phyloP scores from a whole-genome alignment of 192 early-diverging fungal genomes.

The Phycomyces blakesleeanus region DNA sequence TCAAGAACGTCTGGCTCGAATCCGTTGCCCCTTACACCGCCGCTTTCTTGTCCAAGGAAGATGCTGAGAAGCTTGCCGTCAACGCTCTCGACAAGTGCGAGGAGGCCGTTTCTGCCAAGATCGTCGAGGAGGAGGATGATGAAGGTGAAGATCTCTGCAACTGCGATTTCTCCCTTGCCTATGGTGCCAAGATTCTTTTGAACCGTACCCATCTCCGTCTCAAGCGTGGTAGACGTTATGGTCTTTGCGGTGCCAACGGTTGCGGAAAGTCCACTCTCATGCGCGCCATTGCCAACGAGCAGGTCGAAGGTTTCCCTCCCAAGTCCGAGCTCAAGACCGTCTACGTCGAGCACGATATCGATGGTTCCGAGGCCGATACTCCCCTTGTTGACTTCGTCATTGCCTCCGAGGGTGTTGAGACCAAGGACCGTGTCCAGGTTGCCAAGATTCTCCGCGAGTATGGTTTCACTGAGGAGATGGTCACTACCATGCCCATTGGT shows the following conservation, averaged over 20 bases:
- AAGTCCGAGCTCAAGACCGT: conserved; percentile 69
- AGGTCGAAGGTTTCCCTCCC: conserved; percentile 80
- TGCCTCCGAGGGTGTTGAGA: conserved; percentile 51
- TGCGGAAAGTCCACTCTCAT: conserved; percentile 84
- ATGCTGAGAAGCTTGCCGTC: conserved; percentile 44
- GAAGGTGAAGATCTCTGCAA: conserved; percentile 60
- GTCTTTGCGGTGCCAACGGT: conserved; percentile 81
- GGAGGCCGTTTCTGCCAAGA: conserved; percentile 39
- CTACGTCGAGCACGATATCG: conserved; percentile 76
- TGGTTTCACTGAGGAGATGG: conserved; percentile 65
- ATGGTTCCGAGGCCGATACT: conserved; percentile 68
- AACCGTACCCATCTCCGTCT: conserved; percentile 63
- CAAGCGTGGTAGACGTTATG: conserved; percentile 76
- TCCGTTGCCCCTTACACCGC: conserved; percentile 54
- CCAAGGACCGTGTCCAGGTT: conserved; percentile 50
- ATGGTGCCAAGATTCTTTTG: conserved; percentile 78
- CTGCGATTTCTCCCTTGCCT: conserved; percentile 80
- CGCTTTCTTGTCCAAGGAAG: conserved; percentile 51
- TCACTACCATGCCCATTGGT: conserved; percentile 63
- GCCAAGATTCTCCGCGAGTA: conserved; percentile 51
- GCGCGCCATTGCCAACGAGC: conserved; percentile 80
- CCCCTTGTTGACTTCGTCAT: conserved; percentile 66
- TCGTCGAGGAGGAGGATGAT: conserved; percentile 44
- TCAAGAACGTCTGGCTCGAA: conserved; percentile 62
- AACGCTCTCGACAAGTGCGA: conserved; percentile 45